Base-by-base conservation (phyloP, 176 grass and related monocot genomes). In the Elaeis guineensis region DNA sequence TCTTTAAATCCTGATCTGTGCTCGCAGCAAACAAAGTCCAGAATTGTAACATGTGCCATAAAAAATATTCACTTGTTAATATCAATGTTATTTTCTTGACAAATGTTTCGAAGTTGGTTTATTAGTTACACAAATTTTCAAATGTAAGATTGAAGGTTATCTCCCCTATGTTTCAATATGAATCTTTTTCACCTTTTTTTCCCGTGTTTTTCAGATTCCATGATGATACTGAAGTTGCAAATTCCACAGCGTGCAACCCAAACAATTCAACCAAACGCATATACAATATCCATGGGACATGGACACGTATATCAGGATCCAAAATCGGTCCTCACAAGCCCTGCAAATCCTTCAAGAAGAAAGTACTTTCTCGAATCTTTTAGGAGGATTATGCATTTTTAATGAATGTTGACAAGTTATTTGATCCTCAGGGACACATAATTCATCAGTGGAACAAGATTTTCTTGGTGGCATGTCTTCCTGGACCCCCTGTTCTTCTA, bases 401-500 rank as follows among this genome's bases (percentile, higher is more conserved):
- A 70, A 9, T 85, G 49, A 30, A 85, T 54, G 32, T 50, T 5
- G 68, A 78, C 6, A 69, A 54, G 2, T 19, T 89, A 30, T 89
- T 89, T 49, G 87, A 97, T 54, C 93, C 93, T 12, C 87, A 72
- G 4, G 84, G 87, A 4, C 73, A 29, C 7, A 66, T 62, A 24
- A 80, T 89, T 61, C 78, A 89, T 35, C 72, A 74, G 17, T 97
- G 93, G 87, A 83, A 85, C 78, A 92, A 87, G 75, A 57, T 83
- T 32, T 91, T 97, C 80, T 82, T 92, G 6, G 35, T 83, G 2
- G 72, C 84, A 0, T 85, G 76, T 54, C 62, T 97, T 97, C 52
- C 78, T 97, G 1, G 93, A 97, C 61, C 93, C 93, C 17, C n/a
- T 91, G 32, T 89, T 97, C 75, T 79, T 92, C 4, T 97, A 89